Base-by-base conservation (phyloP, 2,329 filamentous ascomycete genomes). In the Trichoderma polysporum region DNA sequence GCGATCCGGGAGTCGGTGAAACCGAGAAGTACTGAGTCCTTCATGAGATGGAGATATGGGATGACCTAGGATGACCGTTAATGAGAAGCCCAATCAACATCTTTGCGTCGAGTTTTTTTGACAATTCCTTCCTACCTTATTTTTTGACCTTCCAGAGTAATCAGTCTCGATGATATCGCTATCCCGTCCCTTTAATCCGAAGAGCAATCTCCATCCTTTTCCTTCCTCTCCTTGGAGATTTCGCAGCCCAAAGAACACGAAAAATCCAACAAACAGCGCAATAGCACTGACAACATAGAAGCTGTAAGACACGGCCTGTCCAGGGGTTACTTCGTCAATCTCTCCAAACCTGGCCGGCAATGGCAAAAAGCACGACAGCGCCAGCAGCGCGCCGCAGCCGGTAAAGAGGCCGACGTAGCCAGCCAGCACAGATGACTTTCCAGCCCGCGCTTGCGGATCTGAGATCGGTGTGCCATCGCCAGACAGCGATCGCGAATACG, bases 341-440 rank as follows among this genome's bases (percentile, higher is more conserved):
- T 90, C 87, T 29, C 84, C 84, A 74, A 98, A 96, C 37, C 86
- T 85, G 2, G 93, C 90, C 0, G 95, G 95, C 19, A 99, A 85
- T 6, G 94, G 95, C 15, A 99, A 84, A 75, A 99, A 98, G 37
- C 95, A 74, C 0, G 83, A 79, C 33, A 99, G 82, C 12, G 95
- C 93, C 4, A 99, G 84, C 5, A 99, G 84, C 15, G 95, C 95
- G 68, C 95, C 95, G 73, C 92, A 92, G 27, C 95, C 95, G 8
- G 95, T 97, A 76, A 96, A 97, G 67, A 97, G 83, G 4, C 95
- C 95, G 5, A 99, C 95, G 59, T 94, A 88, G 0, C 95, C 95
- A 17, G 95, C 94, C 29, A 99, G 85, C 19, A 83, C 82, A 1
- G 85, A 84, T 1, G 86, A 83, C 69, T 85, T 85, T n/a, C 79